These are phyloP conservation scores for Sclerotinia trifoliorum DNA, from an alignment of 2,329 filamentous ascomycete species.

Conservation along the genomic window DNA sequence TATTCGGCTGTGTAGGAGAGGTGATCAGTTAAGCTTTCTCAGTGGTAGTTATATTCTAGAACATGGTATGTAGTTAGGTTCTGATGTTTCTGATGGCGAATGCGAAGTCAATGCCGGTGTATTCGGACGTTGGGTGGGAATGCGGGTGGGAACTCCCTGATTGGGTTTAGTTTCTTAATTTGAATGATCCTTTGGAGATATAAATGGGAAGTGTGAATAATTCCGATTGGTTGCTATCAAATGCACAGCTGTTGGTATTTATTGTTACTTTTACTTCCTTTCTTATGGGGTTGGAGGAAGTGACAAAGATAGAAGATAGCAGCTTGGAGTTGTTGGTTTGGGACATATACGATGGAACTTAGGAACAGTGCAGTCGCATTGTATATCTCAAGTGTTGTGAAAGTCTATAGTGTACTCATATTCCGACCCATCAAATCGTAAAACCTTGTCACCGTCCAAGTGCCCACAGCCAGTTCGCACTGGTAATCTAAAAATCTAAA, in stretches of 20 bases:
- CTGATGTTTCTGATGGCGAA: background rate
- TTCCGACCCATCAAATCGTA: background rate
- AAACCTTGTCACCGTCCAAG: background rate
- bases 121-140: background rate
- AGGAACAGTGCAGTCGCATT: background rate
- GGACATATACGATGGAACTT: background rate
- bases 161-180: background rate
- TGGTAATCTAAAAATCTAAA: slow-evolving; percentile 15
- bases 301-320: background rate
- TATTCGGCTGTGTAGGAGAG: background rate
- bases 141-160: background rate
- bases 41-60: too few relatives aligned
- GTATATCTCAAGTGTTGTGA: background rate
- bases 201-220: background rate
- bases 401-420: background rate
- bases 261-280: background rate
- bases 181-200: background rate
- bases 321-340: background rate
- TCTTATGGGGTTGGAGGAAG: background rate
- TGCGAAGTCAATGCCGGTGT: background rate
- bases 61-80: too few relatives aligned
- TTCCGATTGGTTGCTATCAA: background rate
- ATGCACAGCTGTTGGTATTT: background rate
- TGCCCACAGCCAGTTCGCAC: slow-evolving; percentile 12
- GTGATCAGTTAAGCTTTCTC: background rate